Evolutionary conservation across 2,329 filamentous ascomycete genomes (phyloP), one percentile per base, ranked within the genome.

Genomic region (Ophiosphaerella narmari): DNA sequence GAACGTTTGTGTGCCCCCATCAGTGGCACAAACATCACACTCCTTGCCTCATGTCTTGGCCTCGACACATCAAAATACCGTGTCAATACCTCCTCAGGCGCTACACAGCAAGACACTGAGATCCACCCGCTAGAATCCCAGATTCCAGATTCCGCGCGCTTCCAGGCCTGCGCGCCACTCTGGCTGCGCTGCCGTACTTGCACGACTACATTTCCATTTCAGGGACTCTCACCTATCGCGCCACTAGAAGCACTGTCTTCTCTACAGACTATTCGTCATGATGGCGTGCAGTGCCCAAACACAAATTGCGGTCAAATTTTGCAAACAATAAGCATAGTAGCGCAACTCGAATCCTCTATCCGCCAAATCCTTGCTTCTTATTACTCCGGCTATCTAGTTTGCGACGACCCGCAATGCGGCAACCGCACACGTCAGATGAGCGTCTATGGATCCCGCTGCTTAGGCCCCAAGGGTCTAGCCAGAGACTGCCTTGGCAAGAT

Each of bases 1-100:
- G 94, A 99, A 77, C 90, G 94, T 81, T 86, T 99, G 18, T 99
- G 94, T 71, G 94, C 93, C 54, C 96, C 96, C 52, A 97, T 99
- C 65, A 85, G 85, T 12, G 94, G 94, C 51, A 99, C 94, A 1
- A 95, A 96, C 56, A 89, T 93, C 7, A 85, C 90, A 1, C 87
- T 92, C 58, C 82, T 99, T 8, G 94, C 94, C 2, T 92, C 97
- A 70, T 96, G 94, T 71, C 84, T 99, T 12, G 94, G 94, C 2
- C 86, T 99, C 23, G 94, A 99, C 72, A 86, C 90, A 23, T 85
- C 85, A 62, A 94, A 94, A 64, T 99, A 97, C 71, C 85, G 87
- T 57, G 86, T 88, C 73, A 86, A 82, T 62, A 85, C 82, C 33
- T 78, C 79, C 48, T 79, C 78, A 12, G 78, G 78, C 36, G 77